A percentile compares a stretch with the other conserved stretches of the same genome.
phyloP scores from a whole-genome alignment of 352 stramenopile genomes.

The Pythium chondricola region DNA sequence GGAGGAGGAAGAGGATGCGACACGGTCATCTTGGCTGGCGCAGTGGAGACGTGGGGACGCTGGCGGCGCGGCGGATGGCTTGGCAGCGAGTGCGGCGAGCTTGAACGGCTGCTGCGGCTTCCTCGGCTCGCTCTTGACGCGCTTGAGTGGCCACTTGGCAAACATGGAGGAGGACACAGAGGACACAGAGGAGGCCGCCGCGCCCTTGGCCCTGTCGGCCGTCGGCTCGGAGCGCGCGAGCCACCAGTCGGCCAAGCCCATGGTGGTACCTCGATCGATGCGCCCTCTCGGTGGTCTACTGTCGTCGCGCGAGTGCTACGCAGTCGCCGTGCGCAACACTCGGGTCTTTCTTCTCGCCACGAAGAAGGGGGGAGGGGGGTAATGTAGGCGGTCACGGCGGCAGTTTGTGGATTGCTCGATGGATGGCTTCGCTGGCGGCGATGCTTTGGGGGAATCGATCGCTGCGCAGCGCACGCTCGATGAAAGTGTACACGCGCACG shows the following conservation, averaged over 20 bases:
- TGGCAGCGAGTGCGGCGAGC: constrained; percentile 7
- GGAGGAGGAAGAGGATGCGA: neutral
- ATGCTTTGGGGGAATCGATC: no score
- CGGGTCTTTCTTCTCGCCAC: neutral
- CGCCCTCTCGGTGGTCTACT: neutral
- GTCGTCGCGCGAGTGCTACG: no score
- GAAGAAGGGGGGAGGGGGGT: neutral
- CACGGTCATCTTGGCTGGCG: neutral
- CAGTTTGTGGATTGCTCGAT: neutral
- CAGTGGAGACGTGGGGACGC: neutral
- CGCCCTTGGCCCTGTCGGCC: constrained; percentile 10
- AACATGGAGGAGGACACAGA: neutral
- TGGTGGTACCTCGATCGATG: neutral
- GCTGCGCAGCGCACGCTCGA: no score
- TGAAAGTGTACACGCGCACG: no score
- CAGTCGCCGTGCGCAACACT: neutral
- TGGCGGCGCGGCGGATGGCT: neutral
- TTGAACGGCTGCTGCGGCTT: constrained; percentile 10
- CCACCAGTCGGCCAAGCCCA: constrained; percentile 23
- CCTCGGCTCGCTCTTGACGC: constrained; percentile 17
- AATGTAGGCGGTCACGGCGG: neutral
- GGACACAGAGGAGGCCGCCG: neutral
- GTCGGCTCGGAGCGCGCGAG: constrained; percentile 11
- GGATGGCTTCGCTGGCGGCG: neutral
- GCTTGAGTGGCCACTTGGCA: constrained; percentile 18